Base-by-base conservation (phyloP, 2,329 filamentous ascomycete genomes). In the Botrytis fabae region DNA sequence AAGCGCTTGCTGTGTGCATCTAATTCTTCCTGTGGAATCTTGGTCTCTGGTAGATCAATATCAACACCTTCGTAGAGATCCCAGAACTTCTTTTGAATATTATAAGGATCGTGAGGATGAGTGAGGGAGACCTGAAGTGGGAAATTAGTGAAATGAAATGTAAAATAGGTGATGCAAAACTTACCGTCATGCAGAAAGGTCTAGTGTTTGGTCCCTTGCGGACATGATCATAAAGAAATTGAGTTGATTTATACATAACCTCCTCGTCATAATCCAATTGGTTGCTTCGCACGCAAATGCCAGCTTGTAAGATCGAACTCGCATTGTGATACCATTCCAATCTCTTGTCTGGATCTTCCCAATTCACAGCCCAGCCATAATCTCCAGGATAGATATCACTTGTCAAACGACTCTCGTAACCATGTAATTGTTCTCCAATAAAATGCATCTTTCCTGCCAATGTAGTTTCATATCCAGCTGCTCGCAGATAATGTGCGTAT, bases 391-490 rank as follows among this genome's bases (percentile, higher is more conserved):
- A 98, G 80, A 98, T 97, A 82, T 98, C 95, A 77, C 92, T 93
- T n/a, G 95, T 98, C 79, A 98, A 86, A 73, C 95, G 90, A 79
- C 93, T 92, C 85, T 98, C 95, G 80, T 97, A 98, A 44, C 95
- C 95, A 81, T 98, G 95, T 74, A 98, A 86, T 84, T 98, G 95
- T 81, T 98, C 95, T 48, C 95, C 95, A 71, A 97, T 92, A 81
- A 98, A 98, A 83, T 98, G 95, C 95, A 98, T 98, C 87, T 98
- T 98, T 75, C 95, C 95, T 8, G 95, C 94, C 78, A 98, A 86
- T 9, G 92, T 93, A 20, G 95, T 97, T 83, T 97, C 93, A 80
- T 98, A 98, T 70, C 93, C 94, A 79, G 91, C 90, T 60, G 89
- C 87, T 68, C 95, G 92, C 71, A 98, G 86, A 83, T 97, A 97